Evolutionary conservation across 805 yeast genomes (phyloP).

Genomic region (Brettanomyces sp.): DNA sequence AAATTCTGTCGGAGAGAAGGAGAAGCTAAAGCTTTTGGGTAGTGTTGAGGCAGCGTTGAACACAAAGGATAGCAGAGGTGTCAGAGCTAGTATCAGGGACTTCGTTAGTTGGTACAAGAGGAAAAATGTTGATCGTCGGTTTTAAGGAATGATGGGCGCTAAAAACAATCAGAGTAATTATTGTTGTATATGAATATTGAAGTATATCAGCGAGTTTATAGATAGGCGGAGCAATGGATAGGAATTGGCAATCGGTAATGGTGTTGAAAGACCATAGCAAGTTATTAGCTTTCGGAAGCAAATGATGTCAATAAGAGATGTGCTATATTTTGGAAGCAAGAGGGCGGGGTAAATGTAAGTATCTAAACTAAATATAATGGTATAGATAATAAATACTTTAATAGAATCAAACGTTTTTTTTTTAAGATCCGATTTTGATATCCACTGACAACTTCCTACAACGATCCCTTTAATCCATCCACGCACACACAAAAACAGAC

Average conservation of each 20-base stretch:
- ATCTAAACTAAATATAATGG: no score
- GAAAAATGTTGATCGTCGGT: slow-evolving; percentile 43
- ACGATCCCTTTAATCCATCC: no score
- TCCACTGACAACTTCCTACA: no score
- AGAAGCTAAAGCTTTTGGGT: slow-evolving; percentile 51
- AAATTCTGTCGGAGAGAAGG: slow-evolving; percentile 55
- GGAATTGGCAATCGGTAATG: no score
- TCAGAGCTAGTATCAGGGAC: slow-evolving; percentile 62
- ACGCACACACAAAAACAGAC: no score
- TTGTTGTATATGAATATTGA: slow-evolving; percentile 1
- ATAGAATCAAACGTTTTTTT: background rate
- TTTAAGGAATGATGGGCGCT: background rate
- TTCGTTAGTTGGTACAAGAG: slow-evolving; percentile 79
- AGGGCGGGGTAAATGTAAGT: background rate
- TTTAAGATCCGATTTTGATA: no score
- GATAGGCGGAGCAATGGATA: no score
- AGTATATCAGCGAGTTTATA: background rate
- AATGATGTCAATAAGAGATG: no score
- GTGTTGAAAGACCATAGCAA: no score
- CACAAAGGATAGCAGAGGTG: slow-evolving; percentile 63
- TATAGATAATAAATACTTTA: background rate
- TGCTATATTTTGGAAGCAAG: no score
- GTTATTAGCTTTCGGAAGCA: no score
- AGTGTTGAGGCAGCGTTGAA: slow-evolving; percentile 52
- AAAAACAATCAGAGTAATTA: background rate